Conservation (phyloP, 2,329 filamentous ascomycete species). For the Exophiala sp. region DNA sequence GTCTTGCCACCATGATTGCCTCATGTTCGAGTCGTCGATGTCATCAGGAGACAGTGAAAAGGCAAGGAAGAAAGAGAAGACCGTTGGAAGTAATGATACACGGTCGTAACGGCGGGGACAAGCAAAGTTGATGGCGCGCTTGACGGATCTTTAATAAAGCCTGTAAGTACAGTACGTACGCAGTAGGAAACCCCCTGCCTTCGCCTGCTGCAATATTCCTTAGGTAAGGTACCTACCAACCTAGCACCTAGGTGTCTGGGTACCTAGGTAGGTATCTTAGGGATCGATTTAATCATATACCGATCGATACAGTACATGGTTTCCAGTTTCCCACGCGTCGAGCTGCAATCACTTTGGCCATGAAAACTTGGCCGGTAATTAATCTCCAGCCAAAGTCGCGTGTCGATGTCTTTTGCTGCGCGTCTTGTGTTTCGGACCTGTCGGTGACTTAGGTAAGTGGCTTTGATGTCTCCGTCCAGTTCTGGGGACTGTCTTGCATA, state of each 20-base stretch:
- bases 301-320: too few relatives aligned
- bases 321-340: not conserved
- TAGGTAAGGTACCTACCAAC: too few relatives aligned
- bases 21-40: not conserved
- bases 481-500: not conserved
- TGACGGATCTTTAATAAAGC: not conserved
- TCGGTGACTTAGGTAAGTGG: conserved; percentile 1
- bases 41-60: not conserved
- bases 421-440: not conserved
- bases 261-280: too few relatives aligned
- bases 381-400: not conserved
- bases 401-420: not conserved
- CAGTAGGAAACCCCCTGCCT: too few relatives aligned
- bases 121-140: not conserved
- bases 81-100: not conserved
- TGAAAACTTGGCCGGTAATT: not conserved
- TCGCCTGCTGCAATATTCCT: too few relatives aligned
- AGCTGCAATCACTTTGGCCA: conserved; percentile 1
- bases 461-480: not conserved
- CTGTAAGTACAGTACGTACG: too few relatives aligned
- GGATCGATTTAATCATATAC: too few relatives aligned
- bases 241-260: too few relatives aligned
- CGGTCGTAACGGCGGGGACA: not conserved
- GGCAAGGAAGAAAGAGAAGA: not conserved
- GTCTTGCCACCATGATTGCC: not conserved